Evolutionary conservation across 2,329 filamentous ascomycete species (phyloP), one percentile per base, ranked within the genome.

Genomic region (Curvularia hawaiiensis): DNA sequence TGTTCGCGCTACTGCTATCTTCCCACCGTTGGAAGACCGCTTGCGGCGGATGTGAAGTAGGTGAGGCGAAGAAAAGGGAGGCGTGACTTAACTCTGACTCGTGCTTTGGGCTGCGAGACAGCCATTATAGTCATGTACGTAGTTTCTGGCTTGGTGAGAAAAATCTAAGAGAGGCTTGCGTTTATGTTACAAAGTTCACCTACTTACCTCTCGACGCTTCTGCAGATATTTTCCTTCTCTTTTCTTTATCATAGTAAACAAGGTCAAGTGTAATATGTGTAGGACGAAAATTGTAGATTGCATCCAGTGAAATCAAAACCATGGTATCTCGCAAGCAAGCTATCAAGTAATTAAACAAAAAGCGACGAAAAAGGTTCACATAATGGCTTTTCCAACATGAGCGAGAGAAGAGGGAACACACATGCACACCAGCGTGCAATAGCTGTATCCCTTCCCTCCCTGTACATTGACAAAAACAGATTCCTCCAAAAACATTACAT

Each of bases 251-350:
- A 26, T 22, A n/a, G 22, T 12, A n/a, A 38, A 38, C 3, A 6
- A n/a, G 35, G 16, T 16, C 33, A 9, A 38, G 35, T 38, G 35
- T 6, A 38, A 18, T 38, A n/a, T 35, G 11, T 8, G 9, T 20
- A 20, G 1, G 18, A 35, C 26, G 10, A 16, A 43, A 20, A 14
- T 54, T 54, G 24, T 45, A 56, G 24, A 18, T 30, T 26, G 22
- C 47, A 50, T 50, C 38, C 18, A 8, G 16, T 12, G 14, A 39
- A 28, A 40, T 28, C 4, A 40, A 20, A 28, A 50, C 24, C 35
- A 7, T 62, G 62, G 62, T 64, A 64, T 64, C 60, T 64, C 52
- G 57, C 57, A 50, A 50, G 47, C 52, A 50, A 50, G 50, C 31
- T 26, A 43, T 22, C 43, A 40, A 30, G 18, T 22, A 41, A 31